These are phyloP conservation scores for Collybia sp. DNA, from an alignment of 768 basidiomycete genomes.

Conservation along the genomic window DNA sequence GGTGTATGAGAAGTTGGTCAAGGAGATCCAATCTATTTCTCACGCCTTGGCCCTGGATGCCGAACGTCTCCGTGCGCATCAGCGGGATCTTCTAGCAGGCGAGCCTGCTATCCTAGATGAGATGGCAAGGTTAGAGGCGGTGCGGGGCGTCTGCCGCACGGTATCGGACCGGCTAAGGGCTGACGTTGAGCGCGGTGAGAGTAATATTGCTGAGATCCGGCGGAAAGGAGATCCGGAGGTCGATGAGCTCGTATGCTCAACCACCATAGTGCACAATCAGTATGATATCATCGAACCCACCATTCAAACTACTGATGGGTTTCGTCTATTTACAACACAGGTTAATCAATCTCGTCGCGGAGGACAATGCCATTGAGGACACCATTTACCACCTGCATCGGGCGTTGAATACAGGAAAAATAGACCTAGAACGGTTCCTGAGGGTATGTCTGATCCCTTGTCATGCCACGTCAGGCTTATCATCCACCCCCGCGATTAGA, in stretches of 20 bases:
- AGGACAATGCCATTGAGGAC: slow-evolving; percentile 98
- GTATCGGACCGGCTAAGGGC: slow-evolving; percentile 65
- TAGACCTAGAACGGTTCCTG: slow-evolving; percentile 93
- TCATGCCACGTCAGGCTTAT: slow-evolving; percentile 8
- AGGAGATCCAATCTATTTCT: slow-evolving; percentile 68
- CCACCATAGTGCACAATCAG: slow-evolving; percentile 97
- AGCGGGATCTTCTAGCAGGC: slow-evolving; percentile 81
- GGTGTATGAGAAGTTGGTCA: slow-evolving; percentile 70
- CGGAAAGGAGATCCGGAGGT: slow-evolving; percentile 88
- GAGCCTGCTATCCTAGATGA: slow-evolving; percentile 95
- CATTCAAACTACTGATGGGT: slow-evolving; percentile 5
- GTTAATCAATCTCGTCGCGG: slow-evolving; percentile 95
- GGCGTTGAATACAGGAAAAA: slow-evolving; percentile 84
- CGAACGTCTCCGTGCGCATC: slow-evolving; percentile 75
- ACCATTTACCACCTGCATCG: slow-evolving; percentile 96
- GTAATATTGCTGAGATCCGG: slow-evolving; percentile 71
- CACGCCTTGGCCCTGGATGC: slow-evolving; percentile 60
- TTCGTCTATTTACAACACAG: slow-evolving; percentile 32
- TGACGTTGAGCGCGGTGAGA: slow-evolving; percentile 64
- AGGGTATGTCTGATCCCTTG: slow-evolving; percentile 52
- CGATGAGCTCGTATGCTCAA: slow-evolving; percentile 95
- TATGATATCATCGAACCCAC: slow-evolving; percentile 30
- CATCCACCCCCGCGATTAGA: slow-evolving; percentile 35
- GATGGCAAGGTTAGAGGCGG: slow-evolving; percentile 91
- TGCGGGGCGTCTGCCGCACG: slow-evolving; percentile 82